Base-by-base conservation (phyloP, 306 rosid species). In the Chamaecrista fasciculata region DNA sequence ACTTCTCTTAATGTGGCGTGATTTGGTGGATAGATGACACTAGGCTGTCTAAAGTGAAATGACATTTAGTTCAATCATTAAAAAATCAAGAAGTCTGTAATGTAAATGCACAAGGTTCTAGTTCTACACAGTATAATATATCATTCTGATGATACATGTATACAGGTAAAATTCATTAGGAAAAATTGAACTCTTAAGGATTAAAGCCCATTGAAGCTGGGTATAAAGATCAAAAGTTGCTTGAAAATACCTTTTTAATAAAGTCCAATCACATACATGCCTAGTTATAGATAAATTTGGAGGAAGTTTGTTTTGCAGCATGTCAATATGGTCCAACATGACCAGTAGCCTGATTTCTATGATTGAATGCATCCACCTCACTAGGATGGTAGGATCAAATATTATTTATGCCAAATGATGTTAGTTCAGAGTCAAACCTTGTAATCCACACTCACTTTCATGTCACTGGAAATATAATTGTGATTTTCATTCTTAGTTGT, bases 401-500 rank as follows among this genome's bases (percentile, higher is more conserved):
- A 25, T 25, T 29, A 53, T 53, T 1, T 28, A 25, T 25, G 36
- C 19, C 36, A 29, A 10, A 43, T 63, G 67, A 47, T 63, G 28
- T 59, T 50, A 31, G 51, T 57, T 49, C 48, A 11, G 5, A 60
- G 66, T 60, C 14, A 21, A 62, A 46, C 50, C 44, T 36, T 68
- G 39, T 69, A 66, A 52, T 46, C 49, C 53, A 26, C 57, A 39
- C 25, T 47, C 50, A 26, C 7, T 69, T 79, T 47, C 31, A 49
- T 46, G 53, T 73, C 50, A 21, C 40, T 61, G 56, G 56, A 48
- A 60, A 69, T 40, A 10, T 64, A 18, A 50, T 25, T 34, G 21
- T 42, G 65, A 24, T 59, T 26, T 36, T 62, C 44, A 12, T 26
- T 25, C 48, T 28, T 21, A 33, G 46, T 11, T 62, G 16, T 37